Evolutionary conservation across 2,329 filamentous ascomycete genomes (phyloP), one percentile per base, ranked within the genome.

Genomic region (Fusarium hostae): DNA sequence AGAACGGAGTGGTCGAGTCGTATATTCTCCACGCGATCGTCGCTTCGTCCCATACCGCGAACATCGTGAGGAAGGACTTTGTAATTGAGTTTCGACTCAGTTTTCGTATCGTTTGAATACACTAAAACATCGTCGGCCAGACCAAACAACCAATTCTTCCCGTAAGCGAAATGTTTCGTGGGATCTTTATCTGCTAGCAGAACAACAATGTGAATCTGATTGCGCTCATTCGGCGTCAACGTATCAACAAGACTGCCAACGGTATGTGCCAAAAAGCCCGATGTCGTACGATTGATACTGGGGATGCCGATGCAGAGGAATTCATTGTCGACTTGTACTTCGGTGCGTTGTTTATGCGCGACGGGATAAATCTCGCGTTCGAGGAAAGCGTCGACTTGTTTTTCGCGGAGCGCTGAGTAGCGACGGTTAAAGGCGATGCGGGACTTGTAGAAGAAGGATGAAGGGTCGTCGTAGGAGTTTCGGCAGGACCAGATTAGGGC

Each of bases 111-210:
- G 9, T 70, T 70, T 1, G 66, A 62, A 58, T 82, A 82, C 0
- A 81, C 61, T 2, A 82, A 63, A 1, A 82, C 75, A 58, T 82
- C 75, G 48, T 82, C 79, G 28, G 78, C 78, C 3, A 82, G 61
- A 1, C 64, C 65, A 1, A 73, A 74, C 0, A 82, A 63, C 81
- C 81, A 82, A 20, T 71, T 65, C 20, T 79, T 65, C 4, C 75
- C 73, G 32, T 78, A 81, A 11, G 79, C 78, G 24, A 74, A 74
- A 51, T 82, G 81, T 9, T 58, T 68, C 40, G 63, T 55, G 2
- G 81, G 79, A n/a, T 75, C 60, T 43, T 69, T 75, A 61, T 82
- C 79, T n/a, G 80, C 80, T 9, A 82, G 75, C 2, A 82, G 59
- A 12, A 81, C 78, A 26, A 78, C 76, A 24, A 82, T 66, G 59